Evolutionary conservation across 2,329 filamentous ascomycete species (phyloP), one percentile per base, ranked within the genome.

Genomic region (Iodosphaeria phyllophila): DNA sequence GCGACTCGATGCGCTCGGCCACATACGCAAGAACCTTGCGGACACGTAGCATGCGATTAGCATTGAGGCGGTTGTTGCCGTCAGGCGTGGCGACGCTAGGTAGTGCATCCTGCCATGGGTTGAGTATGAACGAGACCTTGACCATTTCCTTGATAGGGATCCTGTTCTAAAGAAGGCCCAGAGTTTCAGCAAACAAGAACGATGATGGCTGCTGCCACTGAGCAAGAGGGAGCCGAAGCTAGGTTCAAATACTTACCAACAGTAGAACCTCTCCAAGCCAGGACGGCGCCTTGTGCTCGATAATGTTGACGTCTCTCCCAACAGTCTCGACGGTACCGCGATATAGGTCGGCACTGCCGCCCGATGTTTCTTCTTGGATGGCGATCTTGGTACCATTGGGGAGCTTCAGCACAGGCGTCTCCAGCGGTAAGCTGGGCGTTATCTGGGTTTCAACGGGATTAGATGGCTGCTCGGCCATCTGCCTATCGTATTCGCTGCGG

Each of bases 11-110:
- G 27, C 84, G 67, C 49, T 98, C 89, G 1, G 83, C 80, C 11
- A 98, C 70, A 40, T 98, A 98, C 0, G 73, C 70, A 29, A 95
- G 54, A 13, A 98, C 89, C 58, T 98, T 98, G 54, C 82, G 86
- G 4, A 91, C 82, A 23, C 89, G 69, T 25, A 98, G 60, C 89
- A 98, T 95, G 28, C 86, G 70, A 43, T 95, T 98, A 8, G 89
- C 89, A 45, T 95, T 98, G 25, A 98, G 61, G 13, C 89, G 74
- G 35, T 84, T 86, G 47, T 86, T 92, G 26, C 74, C 75, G 42
- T 92, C 83, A 4, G 69, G 51, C 13, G 71, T 66, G 16, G 75
- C 67, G 24, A 93, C 75, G 27, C 63, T 64, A 1, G 83, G 82
- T 26, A 95, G 54, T 14, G 63, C 52, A 35, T 80, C 74, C 38